Percentiles rank a stretch among this genome's conserved stretches.
Conservation (phyloP, 2,329 filamentous ascomycete genomes). For the Purpureocillium lavendulum region DNA sequence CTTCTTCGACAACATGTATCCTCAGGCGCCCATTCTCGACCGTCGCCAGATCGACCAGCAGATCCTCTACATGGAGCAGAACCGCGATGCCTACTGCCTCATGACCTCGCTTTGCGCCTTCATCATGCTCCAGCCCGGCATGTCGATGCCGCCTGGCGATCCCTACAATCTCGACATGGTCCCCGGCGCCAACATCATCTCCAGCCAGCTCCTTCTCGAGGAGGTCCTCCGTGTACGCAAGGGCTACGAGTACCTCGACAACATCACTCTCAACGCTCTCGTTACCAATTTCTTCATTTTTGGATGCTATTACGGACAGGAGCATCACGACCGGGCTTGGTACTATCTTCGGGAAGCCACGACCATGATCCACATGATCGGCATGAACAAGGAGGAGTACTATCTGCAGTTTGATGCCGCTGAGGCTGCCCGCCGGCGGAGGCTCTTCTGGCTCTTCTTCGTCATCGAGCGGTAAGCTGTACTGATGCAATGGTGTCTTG, state of each 20-base stretch:
- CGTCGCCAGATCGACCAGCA: conserved; percentile 50
- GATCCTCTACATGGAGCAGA: conserved; percentile 51
- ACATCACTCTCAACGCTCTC: conserved; percentile 47
- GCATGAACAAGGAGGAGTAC: conserved; percentile 53
- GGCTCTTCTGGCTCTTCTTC: conserved; percentile 67
- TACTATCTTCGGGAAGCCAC: conserved; percentile 70
- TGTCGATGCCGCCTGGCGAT: conserved; percentile 49
- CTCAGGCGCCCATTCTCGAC: conserved; percentile 54
- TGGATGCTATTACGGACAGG: conserved; percentile 61
- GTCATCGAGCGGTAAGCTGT: conserved; percentile 55
- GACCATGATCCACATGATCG: conserved; percentile 55
- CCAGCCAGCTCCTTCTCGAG: conserved; percentile 58
- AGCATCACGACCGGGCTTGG: conserved; percentile 71
- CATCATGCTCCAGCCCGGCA: conserved; percentile 61
- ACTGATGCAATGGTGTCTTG: not conserved
- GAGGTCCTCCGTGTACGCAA: conserved; percentile 59
- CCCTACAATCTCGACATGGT: conserved; percentile 47
- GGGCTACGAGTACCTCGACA: conserved; percentile 51
- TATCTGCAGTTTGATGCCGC: conserved; percentile 51
- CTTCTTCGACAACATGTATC: conserved; percentile 60
- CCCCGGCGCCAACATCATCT: conserved; percentile 52
- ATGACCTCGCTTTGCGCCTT: conserved; percentile 58
- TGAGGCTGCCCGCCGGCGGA: conserved; percentile 55
- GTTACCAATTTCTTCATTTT: conserved; percentile 77
- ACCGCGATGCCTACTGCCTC: conserved; percentile 55